Percentiles rank a stretch among this genome's conserved stretches.
These are phyloP conservation scores for Naganishia onofrii DNA, from an alignment of 768 basidiomycete species.

Conservation along the genomic window DNA sequence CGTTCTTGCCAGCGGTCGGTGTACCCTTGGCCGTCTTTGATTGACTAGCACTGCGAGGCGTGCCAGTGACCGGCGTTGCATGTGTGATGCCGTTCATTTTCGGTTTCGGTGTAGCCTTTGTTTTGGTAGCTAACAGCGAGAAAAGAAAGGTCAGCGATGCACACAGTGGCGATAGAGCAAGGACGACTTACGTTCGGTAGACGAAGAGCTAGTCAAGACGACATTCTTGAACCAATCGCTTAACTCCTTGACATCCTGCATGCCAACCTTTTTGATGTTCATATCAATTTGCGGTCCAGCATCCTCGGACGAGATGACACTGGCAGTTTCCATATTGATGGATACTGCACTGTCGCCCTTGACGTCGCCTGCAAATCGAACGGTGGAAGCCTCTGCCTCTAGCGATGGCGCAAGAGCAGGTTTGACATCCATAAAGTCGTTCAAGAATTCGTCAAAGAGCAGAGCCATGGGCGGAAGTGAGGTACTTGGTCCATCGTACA, in stretches of 20 bases:
- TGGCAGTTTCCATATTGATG: conserved; percentile 33
- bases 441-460: conserved; percentile 67
- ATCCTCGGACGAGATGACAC: conserved; percentile 23
- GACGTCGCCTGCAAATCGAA: conserved; percentile 23
- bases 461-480: conserved; percentile 70
- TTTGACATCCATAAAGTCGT: conserved; percentile 52
- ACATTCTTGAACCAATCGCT: conserved; percentile 63
- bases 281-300: conserved; percentile 10
- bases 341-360: conserved; percentile 35
- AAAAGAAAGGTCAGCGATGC: not conserved
- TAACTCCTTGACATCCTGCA: conserved; percentile 63
- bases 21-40: conserved; percentile 14
- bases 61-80: not conserved
- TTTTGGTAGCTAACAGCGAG: not conserved
- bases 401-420: conserved; percentile 30
- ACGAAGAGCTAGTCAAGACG: conserved; percentile 26
- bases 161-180: not conserved
- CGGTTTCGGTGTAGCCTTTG: not conserved
- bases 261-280: conserved; percentile 54
- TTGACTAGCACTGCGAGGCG: not conserved
- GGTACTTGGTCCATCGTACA: conserved; percentile 71
- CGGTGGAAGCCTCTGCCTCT: conserved; percentile 7
- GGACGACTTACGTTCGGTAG: not conserved
- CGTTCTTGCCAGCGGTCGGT: not conserved
- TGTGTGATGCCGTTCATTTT: not conserved